Base-by-base conservation (phyloP, 2,329 filamentous ascomycete genomes). In the Colletotrichum sp. region DNA sequence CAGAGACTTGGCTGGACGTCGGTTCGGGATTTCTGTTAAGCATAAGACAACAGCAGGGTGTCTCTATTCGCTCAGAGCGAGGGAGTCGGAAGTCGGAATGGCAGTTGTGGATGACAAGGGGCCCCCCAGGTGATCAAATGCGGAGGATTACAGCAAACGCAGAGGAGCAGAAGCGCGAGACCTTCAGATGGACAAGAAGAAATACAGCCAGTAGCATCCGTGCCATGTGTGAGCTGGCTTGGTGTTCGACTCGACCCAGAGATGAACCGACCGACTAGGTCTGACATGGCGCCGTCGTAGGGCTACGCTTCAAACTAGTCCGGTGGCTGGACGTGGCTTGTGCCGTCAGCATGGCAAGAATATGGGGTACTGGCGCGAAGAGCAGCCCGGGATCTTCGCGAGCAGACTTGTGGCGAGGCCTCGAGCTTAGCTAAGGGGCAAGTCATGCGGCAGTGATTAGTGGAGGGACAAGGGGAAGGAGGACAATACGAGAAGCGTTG, bases 61-160 rank as follows among this genome's bases (percentile, higher is more conserved):
- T 15, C 69, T 36, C 62, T 39, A 71, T 75, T 66, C 52, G 71
- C 61, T 63, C 61, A 15, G 19, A 19, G 7, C 39, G 55, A 71
- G 19, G 62, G 11, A 66, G 30, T 61, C 76, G 76, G 76, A 73
- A 70, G 66, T 55, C 76, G 73, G 73, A 77, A 77, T 74, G 69
- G 69, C 59, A 76, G 57, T 73, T 73, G 73, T 11, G 39, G 27
- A 68, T 59, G 70, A 69, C 70, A 76, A 64, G 73, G 64, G 70
- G 8, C 25, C 49, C 16, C 55, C 59, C 39, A 36, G 59, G 71
- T 69, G 70, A 52, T 59, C 25, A 44, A 22, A n/a, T 34, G 27
- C 34, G 34, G 64, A 12, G 15, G 25, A 22, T 57, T 32, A 25
- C 19, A 44, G 52, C 16, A 12, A 29, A 32, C 6, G 19, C 19